These are phyloP conservation scores for Suillus luteus DNA, from an alignment of 768 basidiomycete species.

Conservation along the genomic window DNA sequence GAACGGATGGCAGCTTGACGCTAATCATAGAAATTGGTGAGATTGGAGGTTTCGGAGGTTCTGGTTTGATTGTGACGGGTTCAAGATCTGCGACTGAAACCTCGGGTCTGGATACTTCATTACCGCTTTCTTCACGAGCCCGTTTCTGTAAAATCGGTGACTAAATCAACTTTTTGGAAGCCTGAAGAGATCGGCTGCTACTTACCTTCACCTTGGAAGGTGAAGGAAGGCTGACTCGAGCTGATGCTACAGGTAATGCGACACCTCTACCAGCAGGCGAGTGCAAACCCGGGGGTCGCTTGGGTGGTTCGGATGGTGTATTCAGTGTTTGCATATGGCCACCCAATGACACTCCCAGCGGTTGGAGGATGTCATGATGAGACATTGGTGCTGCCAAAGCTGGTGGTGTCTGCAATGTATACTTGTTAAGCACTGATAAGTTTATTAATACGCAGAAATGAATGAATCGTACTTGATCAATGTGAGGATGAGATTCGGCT, in stretches of 20 bases:
- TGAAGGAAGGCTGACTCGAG: slow-evolving; percentile 2
- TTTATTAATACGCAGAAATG: neutral
- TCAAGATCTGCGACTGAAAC: neutral
- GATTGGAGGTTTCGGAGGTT: neutral
- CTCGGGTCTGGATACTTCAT: neutral
- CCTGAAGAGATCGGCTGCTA: neutral
- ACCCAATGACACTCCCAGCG: neutral
- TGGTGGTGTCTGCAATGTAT: neutral
- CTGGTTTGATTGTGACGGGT: neutral
- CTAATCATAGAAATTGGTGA: neutral
- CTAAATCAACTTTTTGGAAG: too few relatives aligned
- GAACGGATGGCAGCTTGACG: neutral
- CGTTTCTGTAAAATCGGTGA: neutral
- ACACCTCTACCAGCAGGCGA: neutral
- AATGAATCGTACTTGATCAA: neutral
- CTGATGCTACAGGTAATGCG: too few relatives aligned
- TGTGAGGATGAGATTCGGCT: neutral
- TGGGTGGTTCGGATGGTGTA: neutral
- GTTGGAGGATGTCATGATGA: neutral
- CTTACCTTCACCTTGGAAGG: neutral
- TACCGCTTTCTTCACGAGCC: neutral
- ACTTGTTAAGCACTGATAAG: neutral
- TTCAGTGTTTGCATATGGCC: too few relatives aligned
- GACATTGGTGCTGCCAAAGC: neutral
- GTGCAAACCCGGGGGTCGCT: neutral